Base-by-base conservation (phyloP, 129 eudicot species). In the Artemisia tridentata region DNA sequence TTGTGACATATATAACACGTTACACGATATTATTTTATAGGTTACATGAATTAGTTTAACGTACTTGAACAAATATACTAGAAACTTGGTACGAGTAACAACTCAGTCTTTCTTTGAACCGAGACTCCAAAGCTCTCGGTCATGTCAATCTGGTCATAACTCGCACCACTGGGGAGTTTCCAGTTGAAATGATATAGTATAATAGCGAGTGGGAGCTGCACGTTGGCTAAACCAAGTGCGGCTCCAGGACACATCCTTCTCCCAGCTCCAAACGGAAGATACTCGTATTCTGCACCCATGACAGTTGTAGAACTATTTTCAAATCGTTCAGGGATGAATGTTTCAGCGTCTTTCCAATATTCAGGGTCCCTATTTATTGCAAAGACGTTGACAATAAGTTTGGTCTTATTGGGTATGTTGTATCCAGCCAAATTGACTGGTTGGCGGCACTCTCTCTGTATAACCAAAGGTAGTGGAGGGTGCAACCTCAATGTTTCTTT, bases 191-290 rank as follows among this genome's bases (percentile, higher is more conserved):
- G 34, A 63, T 81, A 72, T 11, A 81, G 79, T 20, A 77, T 67
- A 19, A 43, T 57, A 17, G 82, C 85, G 5, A 81, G 41, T 1
- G 82, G 82, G 2, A 78, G 78, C 27, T 72, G 79, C 10, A 74
- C 83, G 21, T 68, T 79, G 38, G 75, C 75, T 49, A 79, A 51
- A 12, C 83, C 83, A 0, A 79, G 62, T 18, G 75, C 23, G 1
- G 74, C 55, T 14, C 79, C 83, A 1, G 83, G 83, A 54, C 83
- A 79, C 71, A 67, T 74, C 41, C 80, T 68, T 15, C 86, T 63
- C 58, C 83, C 86, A 0, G 83, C 83, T 14, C 86, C 86, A 64
- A 78, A 82, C 5, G 83, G 86, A 25, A 82, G 71, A 60, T 67
- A 64, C 52, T 69, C 77, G 18, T 68, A 78, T 7, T 69, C 15